These are phyloP conservation scores for Yarrowia yakushimensis DNA, from an alignment of 805 yeast species.

Conservation along the genomic window DNA sequence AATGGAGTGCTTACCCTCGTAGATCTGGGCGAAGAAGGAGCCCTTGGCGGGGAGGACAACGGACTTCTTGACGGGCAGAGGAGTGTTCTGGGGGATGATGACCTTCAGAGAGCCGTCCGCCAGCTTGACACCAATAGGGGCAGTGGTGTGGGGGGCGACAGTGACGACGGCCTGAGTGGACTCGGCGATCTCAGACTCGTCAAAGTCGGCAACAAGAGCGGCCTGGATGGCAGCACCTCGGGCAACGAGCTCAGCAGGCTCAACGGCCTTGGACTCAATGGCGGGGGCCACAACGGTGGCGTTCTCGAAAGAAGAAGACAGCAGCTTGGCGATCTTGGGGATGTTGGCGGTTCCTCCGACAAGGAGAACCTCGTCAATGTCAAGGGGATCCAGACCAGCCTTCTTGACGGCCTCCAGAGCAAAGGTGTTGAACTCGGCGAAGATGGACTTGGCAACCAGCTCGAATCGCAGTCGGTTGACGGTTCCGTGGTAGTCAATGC, in stretches of 20 bases:
- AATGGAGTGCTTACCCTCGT: slow-evolving; percentile 80
- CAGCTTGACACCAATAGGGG: slow-evolving; percentile 80
- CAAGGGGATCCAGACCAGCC: slow-evolving; percentile 81
- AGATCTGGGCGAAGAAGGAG: slow-evolving; percentile 64
- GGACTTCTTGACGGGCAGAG: slow-evolving; percentile 83
- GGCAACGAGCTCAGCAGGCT: slow-evolving; percentile 85
- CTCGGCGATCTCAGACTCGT: slow-evolving; percentile 81
- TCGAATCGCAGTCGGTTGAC: slow-evolving; percentile 94
- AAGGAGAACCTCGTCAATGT: slow-evolving; percentile 84
- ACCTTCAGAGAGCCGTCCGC: slow-evolving; percentile 70
- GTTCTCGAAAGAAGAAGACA: slow-evolving; percentile 62
- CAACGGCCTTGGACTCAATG: slow-evolving; percentile 65
- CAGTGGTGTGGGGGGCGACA: slow-evolving; percentile 80
- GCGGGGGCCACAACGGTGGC: slow-evolving; percentile 74
- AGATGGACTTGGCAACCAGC: slow-evolving; percentile 73
- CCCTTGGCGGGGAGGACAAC: slow-evolving; percentile 59
- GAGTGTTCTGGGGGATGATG: slow-evolving; percentile 75
- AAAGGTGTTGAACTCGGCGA: slow-evolving; percentile 71
- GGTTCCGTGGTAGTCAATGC: slow-evolving; percentile 87
- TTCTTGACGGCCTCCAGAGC: slow-evolving; percentile 70
- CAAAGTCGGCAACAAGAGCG: slow-evolving; percentile 68
- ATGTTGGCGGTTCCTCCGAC: slow-evolving; percentile 92
- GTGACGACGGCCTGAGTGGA: slow-evolving; percentile 78
- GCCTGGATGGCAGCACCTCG: slow-evolving; percentile 98
- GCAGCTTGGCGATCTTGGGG: slow-evolving; percentile 80